Base-by-base conservation (phyloP, 176 grass and related monocot species). In the Bothriochloa decipiens region DNA sequence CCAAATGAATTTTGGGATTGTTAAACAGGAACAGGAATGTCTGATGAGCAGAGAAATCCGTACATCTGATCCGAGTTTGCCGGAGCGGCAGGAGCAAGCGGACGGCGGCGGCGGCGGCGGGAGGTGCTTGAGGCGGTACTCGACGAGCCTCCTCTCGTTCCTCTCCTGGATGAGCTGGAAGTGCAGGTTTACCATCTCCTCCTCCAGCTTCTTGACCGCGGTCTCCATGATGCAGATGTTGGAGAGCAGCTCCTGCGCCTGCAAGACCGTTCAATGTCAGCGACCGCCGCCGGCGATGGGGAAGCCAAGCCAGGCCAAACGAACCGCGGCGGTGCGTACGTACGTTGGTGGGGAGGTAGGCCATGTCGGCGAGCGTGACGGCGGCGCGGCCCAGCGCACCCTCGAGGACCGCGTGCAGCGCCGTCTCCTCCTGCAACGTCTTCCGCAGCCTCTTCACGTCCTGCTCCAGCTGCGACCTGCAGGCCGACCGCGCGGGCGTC, bases 121-220 rank as follows among this genome's bases (percentile, higher is more conserved):
- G 70, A 65, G 43, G 57, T 98, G 87, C 74, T 93, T 95, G 76
- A 95, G 71, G 18, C 77, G 87, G 81, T 98, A 95, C 87, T 95
- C 91, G 29, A 90, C 81, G 83, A 98, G 89, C 50, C 89, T 86
- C 71, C 96, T 88, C 84, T 98, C 96, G 85, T 98, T 95, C 71
- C 93, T 88, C 91, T 98, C 96, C 88, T 98, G 96, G 74, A 90
- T 98, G 76, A 98, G 87, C 87, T 95, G 89, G 89, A 95, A 92
- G 77, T 98, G 93, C 66, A 98, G 89, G 68, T 91, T 77, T 3
- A 93, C 90, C 78, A 95, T 90, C 74, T 95, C 92, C 81, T 98
- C 93, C 89, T 98, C 96, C 28, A 98, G 83, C 84, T 85, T 90
- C 14, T 82, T n/a, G 80, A 93, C 74, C 15, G 73, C 81, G 13